Evolutionary conservation across 305 asterid genomes (phyloP).

Genomic region (Coffea humblotiana): DNA sequence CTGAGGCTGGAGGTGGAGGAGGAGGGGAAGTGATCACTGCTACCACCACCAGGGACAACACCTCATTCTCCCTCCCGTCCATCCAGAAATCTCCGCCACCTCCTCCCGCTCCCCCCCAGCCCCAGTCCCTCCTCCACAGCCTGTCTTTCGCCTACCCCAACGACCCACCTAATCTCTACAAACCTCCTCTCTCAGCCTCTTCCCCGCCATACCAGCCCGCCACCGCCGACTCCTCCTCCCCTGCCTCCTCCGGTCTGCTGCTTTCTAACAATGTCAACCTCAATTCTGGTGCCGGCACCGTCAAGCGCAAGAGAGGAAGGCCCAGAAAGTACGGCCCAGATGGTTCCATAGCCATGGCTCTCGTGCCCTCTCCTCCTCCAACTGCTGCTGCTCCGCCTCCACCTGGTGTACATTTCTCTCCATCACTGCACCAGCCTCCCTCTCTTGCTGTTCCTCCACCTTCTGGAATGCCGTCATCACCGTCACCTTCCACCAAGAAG

Average conservation of each 20-base stretch:
- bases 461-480: slow-evolving; percentile 8
- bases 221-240: neutral
- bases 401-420: neutral
- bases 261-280: neutral
- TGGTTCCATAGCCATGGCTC: slow-evolving; percentile 9
- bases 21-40: neutral
- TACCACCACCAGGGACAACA: neutral
- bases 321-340: slow-evolving; percentile 29
- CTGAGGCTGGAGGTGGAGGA: slow-evolving; percentile 13
- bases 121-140: slow-evolving; percentile 6
- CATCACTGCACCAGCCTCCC: neutral
- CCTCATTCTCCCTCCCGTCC: neutral
- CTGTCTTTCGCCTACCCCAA: slow-evolving; percentile 11
- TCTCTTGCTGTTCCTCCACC: slow-evolving; percentile 3
- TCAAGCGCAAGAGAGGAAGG: slow-evolving; percentile 27
- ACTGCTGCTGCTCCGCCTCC: neutral
- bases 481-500: slow-evolving; percentile 3
- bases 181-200: neutral
- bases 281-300: neutral
- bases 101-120: neutral
- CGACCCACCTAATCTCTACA: slow-evolving; percentile 3
- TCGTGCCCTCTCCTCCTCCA: neutral
- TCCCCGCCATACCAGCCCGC: neutral
- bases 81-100: slow-evolving; percentile 2
- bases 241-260: neutral